Evolutionary conservation across 2,329 filamentous ascomycete genomes (phyloP).

Genomic region (Alternaria viburni): DNA sequence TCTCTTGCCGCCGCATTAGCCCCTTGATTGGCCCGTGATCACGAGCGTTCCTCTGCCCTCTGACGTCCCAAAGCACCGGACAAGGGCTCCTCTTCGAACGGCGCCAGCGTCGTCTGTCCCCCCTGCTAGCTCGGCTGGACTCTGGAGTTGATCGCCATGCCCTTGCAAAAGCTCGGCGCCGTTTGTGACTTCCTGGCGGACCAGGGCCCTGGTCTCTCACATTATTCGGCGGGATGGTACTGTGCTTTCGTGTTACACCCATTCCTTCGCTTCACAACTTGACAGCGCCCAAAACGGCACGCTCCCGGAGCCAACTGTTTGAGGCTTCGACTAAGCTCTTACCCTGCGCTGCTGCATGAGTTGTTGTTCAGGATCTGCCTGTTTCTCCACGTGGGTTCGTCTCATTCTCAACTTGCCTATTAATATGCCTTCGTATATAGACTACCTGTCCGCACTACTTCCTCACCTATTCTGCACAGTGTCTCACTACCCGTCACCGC

Average conservation of each 20-base stretch:
- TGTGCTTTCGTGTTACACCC: conserved; percentile 43
- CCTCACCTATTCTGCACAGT: conserved; percentile 18
- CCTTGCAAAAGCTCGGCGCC: conserved; percentile 34
- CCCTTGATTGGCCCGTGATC: conserved; percentile 28
- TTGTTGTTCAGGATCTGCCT: conserved; percentile 42
- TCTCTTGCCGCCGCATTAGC: conserved; percentile 22
- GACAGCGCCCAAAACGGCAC: conserved; percentile 49
- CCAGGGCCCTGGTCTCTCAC: conserved; percentile 34
- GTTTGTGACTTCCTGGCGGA: conserved; percentile 35
- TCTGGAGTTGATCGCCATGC: conserved; percentile 27
- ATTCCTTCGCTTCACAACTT: conserved; percentile 46
- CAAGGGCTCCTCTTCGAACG: conserved; percentile 34
- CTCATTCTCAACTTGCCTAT: conserved; percentile 36
- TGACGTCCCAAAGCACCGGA: conserved; percentile 35
- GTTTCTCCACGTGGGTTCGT: conserved; percentile 45
- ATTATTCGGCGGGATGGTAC: conserved; percentile 37
- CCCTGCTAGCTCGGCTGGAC: conserved; percentile 39
- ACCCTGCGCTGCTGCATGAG: conserved; percentile 45
- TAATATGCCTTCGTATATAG: conserved; percentile 41
- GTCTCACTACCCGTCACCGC: conserved; percentile 13
- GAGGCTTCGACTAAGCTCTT: conserved; percentile 46
- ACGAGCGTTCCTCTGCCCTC: conserved; percentile 23
- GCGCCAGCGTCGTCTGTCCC: conserved; percentile 36
- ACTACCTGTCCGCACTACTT: conserved; percentile 29
- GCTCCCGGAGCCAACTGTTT: conserved; percentile 49